Evolutionary conservation across 257 asterid genomes (phyloP), one percentile per base, ranked within the genome.

Genomic region (Fraxinus pennsylvanica): DNA sequence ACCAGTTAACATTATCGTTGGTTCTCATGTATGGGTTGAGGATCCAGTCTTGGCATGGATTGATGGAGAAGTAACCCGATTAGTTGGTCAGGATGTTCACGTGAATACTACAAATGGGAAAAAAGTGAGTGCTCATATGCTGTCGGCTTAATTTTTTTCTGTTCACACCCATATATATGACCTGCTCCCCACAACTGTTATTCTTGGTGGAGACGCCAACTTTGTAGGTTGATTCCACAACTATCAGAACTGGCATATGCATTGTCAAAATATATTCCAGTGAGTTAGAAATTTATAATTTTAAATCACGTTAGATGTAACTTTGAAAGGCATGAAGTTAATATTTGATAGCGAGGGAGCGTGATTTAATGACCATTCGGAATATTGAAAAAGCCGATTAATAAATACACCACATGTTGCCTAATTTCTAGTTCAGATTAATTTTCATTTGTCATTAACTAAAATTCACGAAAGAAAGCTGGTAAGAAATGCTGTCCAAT

Each of bases 11-110:
- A 93, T 96, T 71, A 90, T 84, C 35, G 97, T 88, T 78, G 97
- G 98, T 85, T 91, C 98, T 77, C 97, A 93, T 85, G 99, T 92
- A 73, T 96, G 98, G 99, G 89, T 89, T 77, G 99, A 96, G 90
- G 99, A 96, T 86, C 90, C 95, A 25, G 84, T 66, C 82, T 87
- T 93, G 90, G 99, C 98, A 80, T 96, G 99, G 99, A 77, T 88
- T 67, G 96, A 96, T 84, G 99, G 99, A 79, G 95, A 91, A 89
- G 97, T 96, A 25, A 86, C 81, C 80, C 87, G 86, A 78, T 89
- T 96, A 83, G 85, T 82, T 65, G 97, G 97, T 84, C 95, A 87
- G 88, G 88, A 92, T 89, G 93, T 94, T 88, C 97, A 92, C 72
- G 93, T 96, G 81, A 88, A 85, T 75, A 89, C 93, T 52, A 84